phyloP scores from a whole-genome alignment of 495 filamentous ascomycete genomes.

The Neurospora sp. region DNA sequence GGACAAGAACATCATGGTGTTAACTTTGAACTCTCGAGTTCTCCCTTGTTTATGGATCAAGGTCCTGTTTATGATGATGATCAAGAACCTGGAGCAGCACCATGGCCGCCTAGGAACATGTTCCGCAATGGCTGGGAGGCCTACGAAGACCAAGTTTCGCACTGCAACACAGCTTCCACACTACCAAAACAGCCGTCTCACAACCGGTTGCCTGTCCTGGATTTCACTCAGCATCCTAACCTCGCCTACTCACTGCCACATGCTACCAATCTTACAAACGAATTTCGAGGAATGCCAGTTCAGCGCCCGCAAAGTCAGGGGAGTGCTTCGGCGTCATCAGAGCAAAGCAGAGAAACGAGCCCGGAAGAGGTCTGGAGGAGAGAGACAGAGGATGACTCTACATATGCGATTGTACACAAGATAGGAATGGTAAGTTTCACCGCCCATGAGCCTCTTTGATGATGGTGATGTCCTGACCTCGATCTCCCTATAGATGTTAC shows the following conservation, averaged over 20 bases:
- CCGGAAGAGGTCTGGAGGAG: conserved; percentile 8
- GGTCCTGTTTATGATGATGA: neutral
- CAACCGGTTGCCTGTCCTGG: neutral
- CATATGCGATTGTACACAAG: conserved; percentile 4
- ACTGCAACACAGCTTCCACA: neutral
- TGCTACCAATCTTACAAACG: neutral
- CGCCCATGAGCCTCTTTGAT: neutral
- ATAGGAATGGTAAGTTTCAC: conserved; percentile 7
- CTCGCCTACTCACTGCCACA: neutral
- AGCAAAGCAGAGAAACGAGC: neutral
- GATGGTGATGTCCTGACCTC: neutral
- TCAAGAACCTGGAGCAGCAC: neutral
- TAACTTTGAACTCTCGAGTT: neutral
- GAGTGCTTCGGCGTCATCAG: neutral
- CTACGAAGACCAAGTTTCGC: neutral
- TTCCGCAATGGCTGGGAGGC: neutral
- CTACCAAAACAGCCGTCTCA: neutral
- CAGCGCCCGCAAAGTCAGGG: neutral
- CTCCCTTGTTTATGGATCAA: neutral
- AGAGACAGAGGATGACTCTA: conserved; percentile 5
- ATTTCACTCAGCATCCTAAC: neutral
- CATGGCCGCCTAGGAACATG: neutral
- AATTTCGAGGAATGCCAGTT: neutral
- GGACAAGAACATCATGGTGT: neutral
- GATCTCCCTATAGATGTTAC: neutral